Base-by-base conservation (phyloP, 2,329 filamentous ascomycete genomes). In the Aureobasidium melanogenum region DNA sequence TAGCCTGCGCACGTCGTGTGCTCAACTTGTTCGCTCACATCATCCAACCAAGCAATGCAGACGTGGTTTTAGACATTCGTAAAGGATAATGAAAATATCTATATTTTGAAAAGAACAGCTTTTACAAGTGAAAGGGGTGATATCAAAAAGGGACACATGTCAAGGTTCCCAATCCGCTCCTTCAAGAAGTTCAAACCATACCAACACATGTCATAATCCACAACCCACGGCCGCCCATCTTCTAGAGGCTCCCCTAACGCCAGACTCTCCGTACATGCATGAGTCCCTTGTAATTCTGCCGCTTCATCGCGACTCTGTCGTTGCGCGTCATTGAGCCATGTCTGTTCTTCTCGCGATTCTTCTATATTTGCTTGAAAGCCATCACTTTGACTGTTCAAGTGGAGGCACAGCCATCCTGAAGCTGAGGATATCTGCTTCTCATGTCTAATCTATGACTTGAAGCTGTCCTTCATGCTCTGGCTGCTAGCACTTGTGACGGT, bases 381-480 rank as follows among this genome's bases (percentile, higher is more conserved):
- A 10, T 47, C 17, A 26, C 15, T 47, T 15, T 47, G 36, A 17
- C 24, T 39, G 24, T 54, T 17, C 14, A 30, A 54, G 34, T 15
- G 17, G 8, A 22, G 46, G 44, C 24, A 30, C 19, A 41, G 22
- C 28, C 17, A 9, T 54, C 15, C 15, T 28, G 14, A 17, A 19
- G 22, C 19, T 24, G 19, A 30, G 36, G 14, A 34, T 17, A 56
- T 39, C 5, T 22, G 14, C n/a, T 54, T 44, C 28, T 32, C 38
- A 26, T 10, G 2, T 22, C 15, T 26, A 5, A 43, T 39, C 70
- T 65, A 87, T 69, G 83, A 85, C 74, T 93, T 92, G 63, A 91
- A 80, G 17, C 88, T 88, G 74, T 97, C 93, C 69, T 89, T 84
- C 82, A 87, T 91, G 79, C 92, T 97, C 77, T 92, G 87, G 66